Evolutionary conservation across 345 rosid species (phyloP).

Genomic region (Salix arbutifolia): DNA sequence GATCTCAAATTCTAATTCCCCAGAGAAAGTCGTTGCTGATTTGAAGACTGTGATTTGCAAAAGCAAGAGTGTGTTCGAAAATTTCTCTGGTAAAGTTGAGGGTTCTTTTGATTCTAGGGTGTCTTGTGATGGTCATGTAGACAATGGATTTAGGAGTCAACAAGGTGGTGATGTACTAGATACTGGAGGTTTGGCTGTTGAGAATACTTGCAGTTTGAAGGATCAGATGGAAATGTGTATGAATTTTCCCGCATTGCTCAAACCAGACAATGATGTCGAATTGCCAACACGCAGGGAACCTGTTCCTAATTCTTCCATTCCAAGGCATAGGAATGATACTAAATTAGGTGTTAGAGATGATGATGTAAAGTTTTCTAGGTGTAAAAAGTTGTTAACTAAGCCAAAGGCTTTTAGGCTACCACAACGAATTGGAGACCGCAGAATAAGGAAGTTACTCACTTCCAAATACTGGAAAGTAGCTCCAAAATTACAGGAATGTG

Average conservation of each 20-base stretch:
- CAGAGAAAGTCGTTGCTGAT: slow-evolving; percentile 24
- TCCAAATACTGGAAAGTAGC: slow-evolving; percentile 64
- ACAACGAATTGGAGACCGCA: slow-evolving; percentile 48
- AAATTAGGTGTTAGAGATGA: slow-evolving; percentile 69
- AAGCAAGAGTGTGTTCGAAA: slow-evolving; percentile 18
- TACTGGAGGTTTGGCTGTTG: slow-evolving; percentile 29
- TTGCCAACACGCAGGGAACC: slow-evolving; percentile 24
- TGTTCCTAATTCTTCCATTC: slow-evolving; percentile 37
- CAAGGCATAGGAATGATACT: slow-evolving; percentile 43
- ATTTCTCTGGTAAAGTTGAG: slow-evolving; percentile 19
- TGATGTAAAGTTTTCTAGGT: slow-evolving; percentile 64
- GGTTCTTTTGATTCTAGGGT: slow-evolving; percentile 32
- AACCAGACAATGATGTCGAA: slow-evolving; percentile 35
- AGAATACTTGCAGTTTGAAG: slow-evolving; percentile 29
- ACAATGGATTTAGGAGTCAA: slow-evolving; percentile 26
- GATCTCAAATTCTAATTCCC: slow-evolving; percentile 24
- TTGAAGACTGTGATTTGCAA: slow-evolving; percentile 26
- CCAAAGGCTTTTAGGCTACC: slow-evolving; percentile 56
- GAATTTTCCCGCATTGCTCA: slow-evolving; percentile 33
- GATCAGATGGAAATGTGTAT: slow-evolving; percentile 29
- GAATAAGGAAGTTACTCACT: slow-evolving; percentile 56
- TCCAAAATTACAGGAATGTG: slow-evolving; percentile 54
- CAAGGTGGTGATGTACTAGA: slow-evolving; percentile 25
- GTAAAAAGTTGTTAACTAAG: slow-evolving; percentile 42
- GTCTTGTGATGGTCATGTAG: slow-evolving; percentile 24